Percentiles rank a stretch among this genome's conserved stretches.
Conservation (phyloP, 331 rosid genomes). For the Rosa hybrid region DNA sequence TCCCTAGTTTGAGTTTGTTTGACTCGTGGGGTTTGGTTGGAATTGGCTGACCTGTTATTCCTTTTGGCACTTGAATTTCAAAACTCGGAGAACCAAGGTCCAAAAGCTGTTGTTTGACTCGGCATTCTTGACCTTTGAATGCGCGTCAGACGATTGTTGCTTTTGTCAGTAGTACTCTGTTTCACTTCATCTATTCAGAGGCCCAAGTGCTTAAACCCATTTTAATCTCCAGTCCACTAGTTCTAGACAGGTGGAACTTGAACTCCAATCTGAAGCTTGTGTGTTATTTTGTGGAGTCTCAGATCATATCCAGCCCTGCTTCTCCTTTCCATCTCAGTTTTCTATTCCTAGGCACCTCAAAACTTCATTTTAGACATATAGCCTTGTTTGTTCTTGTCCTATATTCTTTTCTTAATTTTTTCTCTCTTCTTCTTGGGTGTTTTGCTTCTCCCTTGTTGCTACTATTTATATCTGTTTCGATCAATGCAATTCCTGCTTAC, state of each 20-base stretch:
- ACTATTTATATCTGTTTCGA: background rate
- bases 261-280: background rate
- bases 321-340: background rate
- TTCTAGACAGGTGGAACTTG: background rate
- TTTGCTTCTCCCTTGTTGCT: background rate
- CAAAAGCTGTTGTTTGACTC: slow-evolving; percentile 5
- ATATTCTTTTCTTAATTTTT: background rate
- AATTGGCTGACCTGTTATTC: slow-evolving; percentile 1
- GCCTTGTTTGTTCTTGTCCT: background rate
- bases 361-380: background rate
- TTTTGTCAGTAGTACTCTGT: background rate
- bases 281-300: background rate
- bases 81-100: background rate
- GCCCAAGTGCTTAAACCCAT: slow-evolving; percentile 8
- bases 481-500: background rate
- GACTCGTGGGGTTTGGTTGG: slow-evolving; percentile 17
- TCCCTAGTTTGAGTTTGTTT: background rate
- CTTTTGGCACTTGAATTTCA: background rate
- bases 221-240: slow-evolving; percentile 7
- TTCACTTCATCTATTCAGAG: background rate
- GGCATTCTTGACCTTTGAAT: slow-evolving; percentile 2
- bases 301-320: too few species aligned
- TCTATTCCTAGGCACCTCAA: background rate
- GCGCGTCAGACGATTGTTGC: background rate
- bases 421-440: background rate